A percentile compares a stretch with the other conserved stretches of the same genome.
Conservation (phyloP, 1,139 yeast species). For the Blastobotrys malaysiensis region DNA sequence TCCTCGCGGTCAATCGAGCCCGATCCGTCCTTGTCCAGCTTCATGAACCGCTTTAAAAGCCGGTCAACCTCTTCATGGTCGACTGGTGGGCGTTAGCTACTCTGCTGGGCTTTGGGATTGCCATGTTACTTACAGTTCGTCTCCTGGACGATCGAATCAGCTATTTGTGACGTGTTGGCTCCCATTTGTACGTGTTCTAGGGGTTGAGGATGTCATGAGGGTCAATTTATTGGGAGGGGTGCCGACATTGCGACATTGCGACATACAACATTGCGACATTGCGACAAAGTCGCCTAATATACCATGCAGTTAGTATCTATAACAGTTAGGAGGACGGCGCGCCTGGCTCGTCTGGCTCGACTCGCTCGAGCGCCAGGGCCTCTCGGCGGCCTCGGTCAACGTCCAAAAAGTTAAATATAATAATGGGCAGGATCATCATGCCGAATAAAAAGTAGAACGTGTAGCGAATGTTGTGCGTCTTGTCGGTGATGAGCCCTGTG, state of each 20-base stretch:
- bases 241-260: too few species aligned
- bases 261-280: too few species aligned
- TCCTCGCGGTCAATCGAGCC: constrained; percentile 91
- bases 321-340: too few species aligned
- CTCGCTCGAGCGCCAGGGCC: constrained; percentile 27
- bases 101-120: not conserved
- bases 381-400: constrained; percentile 48
- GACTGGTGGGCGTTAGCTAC: constrained; percentile 12
- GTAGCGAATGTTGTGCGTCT: constrained; percentile 61
- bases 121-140: constrained; percentile 49
- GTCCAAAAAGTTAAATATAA: constrained; percentile 46
- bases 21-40: constrained; percentile 84
- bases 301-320: too few species aligned
- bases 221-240: not conserved
- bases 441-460: constrained; percentile 55
- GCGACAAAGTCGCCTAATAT: too few species aligned
- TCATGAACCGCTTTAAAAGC: constrained; percentile 87
- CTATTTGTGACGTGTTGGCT: constrained; percentile 57
- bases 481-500: constrained; percentile 60
- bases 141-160: constrained; percentile 66
- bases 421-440: constrained; percentile 47
- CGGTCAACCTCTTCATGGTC: constrained; percentile 82
- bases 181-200: constrained; percentile 51
- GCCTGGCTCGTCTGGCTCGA: constrained; percentile 10
- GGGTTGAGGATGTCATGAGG: not conserved